Evolutionary conservation across 441 rosid species (phyloP).

Genomic region (Syzygium malaccense): DNA sequence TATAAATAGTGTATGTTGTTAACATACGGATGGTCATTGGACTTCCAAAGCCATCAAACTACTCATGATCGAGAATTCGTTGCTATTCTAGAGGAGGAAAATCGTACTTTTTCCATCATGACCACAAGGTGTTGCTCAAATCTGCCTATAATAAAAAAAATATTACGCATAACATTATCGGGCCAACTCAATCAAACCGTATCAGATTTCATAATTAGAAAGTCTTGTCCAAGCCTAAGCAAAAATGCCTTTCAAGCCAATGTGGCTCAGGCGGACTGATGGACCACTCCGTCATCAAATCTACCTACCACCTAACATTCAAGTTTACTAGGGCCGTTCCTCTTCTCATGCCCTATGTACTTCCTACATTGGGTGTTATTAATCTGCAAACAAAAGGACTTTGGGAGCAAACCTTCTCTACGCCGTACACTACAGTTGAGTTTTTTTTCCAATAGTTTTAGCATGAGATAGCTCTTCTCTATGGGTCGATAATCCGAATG

Average conservation of each 20-base stretch:
- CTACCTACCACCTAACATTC: background rate
- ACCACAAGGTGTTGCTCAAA: background rate
- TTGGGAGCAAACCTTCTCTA: background rate
- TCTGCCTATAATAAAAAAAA: accelerated
- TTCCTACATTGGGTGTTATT: background rate
- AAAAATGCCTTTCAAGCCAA: background rate
- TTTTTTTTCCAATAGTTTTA: background rate
- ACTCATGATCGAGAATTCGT: background rate
- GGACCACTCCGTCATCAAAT: background rate
- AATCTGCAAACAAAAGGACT: background rate
- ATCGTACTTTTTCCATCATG: background rate
- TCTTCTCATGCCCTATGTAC: background rate
- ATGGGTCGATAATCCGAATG: background rate
- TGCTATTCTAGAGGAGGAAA: background rate
- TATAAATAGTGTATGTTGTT: background rate
- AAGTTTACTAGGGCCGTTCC: background rate
- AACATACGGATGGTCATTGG: background rate
- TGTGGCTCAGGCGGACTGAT: background rate
- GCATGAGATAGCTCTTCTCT: background rate
- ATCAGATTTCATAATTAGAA: background rate
- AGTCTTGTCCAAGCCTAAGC: background rate
- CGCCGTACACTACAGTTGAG: background rate
- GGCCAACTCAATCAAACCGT: background rate
- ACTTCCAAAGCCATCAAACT: background rate
- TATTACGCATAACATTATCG: accelerated